Conservation (phyloP, 108 stramenopile genomes). For the Hondaea fermentalgiana region DNA sequence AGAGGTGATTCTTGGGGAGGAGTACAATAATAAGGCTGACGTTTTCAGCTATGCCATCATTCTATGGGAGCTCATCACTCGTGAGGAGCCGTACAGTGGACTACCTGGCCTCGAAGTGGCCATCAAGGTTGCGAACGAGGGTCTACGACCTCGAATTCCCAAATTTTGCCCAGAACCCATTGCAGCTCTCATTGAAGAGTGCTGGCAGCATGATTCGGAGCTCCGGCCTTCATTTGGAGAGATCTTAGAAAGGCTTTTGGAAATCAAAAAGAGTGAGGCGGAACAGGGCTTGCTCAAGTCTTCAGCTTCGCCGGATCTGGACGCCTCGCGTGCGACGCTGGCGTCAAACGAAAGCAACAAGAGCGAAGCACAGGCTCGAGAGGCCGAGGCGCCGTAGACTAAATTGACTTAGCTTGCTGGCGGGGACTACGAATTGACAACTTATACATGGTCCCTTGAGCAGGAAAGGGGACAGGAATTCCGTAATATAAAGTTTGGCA, state of each 20-base stretch:
- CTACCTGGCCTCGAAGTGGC: slow-evolving; percentile 2
- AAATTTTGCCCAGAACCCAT: background rate
- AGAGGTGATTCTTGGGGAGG: slow-evolving; percentile 9
- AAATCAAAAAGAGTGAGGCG: background rate
- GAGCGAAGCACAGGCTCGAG: too few species aligned
- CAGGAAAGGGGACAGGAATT: too few species aligned
- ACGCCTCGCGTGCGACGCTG: too few species aligned
- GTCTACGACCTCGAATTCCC: slow-evolving; percentile 5
- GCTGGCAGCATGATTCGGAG: slow-evolving; percentile 18
- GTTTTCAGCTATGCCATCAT: slow-evolving; percentile 25
- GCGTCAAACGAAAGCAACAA: too few species aligned
- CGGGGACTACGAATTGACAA: too few species aligned
- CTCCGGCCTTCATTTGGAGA: background rate
- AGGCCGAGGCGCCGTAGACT: too few species aligned
- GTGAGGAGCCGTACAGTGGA: background rate
- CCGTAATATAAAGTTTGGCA: too few species aligned
- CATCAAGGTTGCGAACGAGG: slow-evolving; percentile 7
- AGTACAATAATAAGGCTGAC: slow-evolving; percentile 17
- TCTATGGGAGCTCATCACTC: background rate
- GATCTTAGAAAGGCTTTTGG: background rate
- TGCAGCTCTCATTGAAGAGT: background rate
- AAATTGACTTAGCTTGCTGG: too few species aligned
- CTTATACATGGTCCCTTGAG: too few species aligned
- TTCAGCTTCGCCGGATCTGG: too few species aligned
- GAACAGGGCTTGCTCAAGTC: background rate